Evolutionary conservation across 2,329 filamentous ascomycete genomes (phyloP).

Genomic region (Cladophialophora yegresii): DNA sequence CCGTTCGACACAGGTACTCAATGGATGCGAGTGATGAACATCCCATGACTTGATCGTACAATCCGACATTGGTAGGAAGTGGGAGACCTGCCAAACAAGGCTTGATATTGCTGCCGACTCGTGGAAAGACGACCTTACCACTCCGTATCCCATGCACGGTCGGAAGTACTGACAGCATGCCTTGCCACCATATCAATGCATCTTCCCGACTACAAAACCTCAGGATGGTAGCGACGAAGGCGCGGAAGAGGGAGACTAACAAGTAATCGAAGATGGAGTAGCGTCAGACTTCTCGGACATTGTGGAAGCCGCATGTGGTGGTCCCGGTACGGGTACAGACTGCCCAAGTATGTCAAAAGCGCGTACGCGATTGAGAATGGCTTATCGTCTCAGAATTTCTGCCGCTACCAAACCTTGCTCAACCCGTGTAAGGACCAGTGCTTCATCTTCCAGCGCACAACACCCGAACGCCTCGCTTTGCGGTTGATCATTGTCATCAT

Average conservation of each 20-base stretch:
- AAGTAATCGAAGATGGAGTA: neutral
- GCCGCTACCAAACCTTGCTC: neutral
- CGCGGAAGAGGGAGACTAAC: neutral
- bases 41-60: neutral
- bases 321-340: neutral
- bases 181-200: too few relatives aligned
- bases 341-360: too few relatives aligned
- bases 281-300: neutral
- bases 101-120: neutral
- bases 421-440: neutral
- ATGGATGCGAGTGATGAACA: neutral
- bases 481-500: conserved; percentile 2
- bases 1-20: neutral
- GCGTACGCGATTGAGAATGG: too few relatives aligned
- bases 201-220: too few relatives aligned
- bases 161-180: too few relatives aligned
- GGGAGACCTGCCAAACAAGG: neutral
- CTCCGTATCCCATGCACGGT: too few relatives aligned
- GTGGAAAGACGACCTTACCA: neutral
- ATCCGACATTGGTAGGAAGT: neutral
- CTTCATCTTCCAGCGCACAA: neutral
- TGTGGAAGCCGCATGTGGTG: neutral
- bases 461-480: conserved; percentile 24
- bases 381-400: neutral
- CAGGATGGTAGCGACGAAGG: conserved; percentile 5